Conservation (phyloP, 2,329 filamentous ascomycete species). For the Ramularia collo-cygni region DNA sequence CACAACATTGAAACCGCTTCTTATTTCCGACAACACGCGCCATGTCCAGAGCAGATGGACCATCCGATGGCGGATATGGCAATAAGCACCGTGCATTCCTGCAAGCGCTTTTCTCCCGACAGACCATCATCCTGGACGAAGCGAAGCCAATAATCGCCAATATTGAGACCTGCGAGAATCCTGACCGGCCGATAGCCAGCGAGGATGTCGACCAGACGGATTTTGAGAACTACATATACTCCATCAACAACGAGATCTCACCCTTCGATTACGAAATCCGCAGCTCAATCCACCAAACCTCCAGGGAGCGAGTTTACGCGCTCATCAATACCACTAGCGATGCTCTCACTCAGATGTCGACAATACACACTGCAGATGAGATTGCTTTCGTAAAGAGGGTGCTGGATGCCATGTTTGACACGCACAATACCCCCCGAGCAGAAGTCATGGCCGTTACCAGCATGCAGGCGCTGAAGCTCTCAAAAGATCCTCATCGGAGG, state of each 20-base stretch:
- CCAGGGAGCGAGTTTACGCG: slow-evolving; percentile 61
- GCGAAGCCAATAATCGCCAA: slow-evolving; percentile 67
- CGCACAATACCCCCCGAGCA: slow-evolving; percentile 68
- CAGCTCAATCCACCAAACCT: slow-evolving; percentile 60
- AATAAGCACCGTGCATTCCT: slow-evolving; percentile 80
- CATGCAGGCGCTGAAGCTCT: slow-evolving; percentile 70
- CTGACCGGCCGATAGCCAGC: slow-evolving; percentile 42
- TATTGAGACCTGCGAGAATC: slow-evolving; percentile 58
- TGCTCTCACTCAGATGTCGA: slow-evolving; percentile 77
- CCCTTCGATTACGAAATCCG: slow-evolving; percentile 85
- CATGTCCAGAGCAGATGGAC: slow-evolving; percentile 14
- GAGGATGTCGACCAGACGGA: slow-evolving; percentile 62
- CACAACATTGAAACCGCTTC: no score
- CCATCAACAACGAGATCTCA: slow-evolving; percentile 65
- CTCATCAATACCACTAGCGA: slow-evolving; percentile 87
- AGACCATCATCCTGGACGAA: slow-evolving; percentile 68
- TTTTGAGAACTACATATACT: slow-evolving; percentile 61
- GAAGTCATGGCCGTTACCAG: slow-evolving; percentile 78
- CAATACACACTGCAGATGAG: slow-evolving; percentile 71
- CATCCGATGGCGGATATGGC: slow-evolving; percentile 36
- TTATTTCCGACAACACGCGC: slow-evolving; percentile 2
- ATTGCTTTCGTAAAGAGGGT: slow-evolving; percentile 83
- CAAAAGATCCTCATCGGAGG: slow-evolving; percentile 35
- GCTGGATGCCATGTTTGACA: slow-evolving; percentile 87
- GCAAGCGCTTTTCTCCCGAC: slow-evolving; percentile 76